Evolutionary conservation across 176 grass and related monocot species (phyloP), one percentile per base, ranked within the genome.

Genomic region (Zoysia japonica): DNA sequence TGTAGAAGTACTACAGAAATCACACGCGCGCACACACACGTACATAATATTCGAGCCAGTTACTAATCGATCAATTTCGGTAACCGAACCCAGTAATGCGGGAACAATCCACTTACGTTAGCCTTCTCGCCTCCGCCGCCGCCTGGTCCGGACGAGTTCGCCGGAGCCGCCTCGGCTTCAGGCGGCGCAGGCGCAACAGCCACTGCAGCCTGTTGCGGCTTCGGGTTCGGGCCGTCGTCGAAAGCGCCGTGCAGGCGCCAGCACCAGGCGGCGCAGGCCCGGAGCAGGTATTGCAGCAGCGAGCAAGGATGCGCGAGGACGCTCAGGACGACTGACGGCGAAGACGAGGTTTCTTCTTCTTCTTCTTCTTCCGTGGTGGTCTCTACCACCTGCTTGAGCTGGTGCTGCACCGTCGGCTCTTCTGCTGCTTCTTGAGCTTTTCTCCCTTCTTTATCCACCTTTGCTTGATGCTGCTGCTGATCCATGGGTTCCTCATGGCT

Each of bases 261-360:
- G 84, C 54, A 61, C 59, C 57, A 90, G 74, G 69, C 68, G 10
- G 80, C 63, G 64, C 36, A 83, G 75, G 55, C 75, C 6, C 70
- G 54, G 65, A n/a, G 17, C 37, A 89, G 38, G 87, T 77, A 75
- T n/a, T 11, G 80, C 53, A 90, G 70, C 75, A 86, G 69, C 73
- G 88, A 80, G 54, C 84, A 90, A 17, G 88, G 84, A 37, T 83
- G 62, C 50, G 16, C 41, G 11, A 89, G 77, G 35, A 64, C 6
- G 35, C 11, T 36, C 3, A 9, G 11, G 14, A 3, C 28, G 28
- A 28, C 28, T 28, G 28, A 8, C 55, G 47, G n/a, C 55, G 68
- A 5, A 28, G 81, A 0, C 59, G 67, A 78, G 60, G 42, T 28
- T 28, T 28, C 75, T 48, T 67, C 86, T 49, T 28, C 67, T 5